phyloP scores from a whole-genome alignment of 2,329 filamentous ascomycete species.

The Monilinia aucupariae region DNA sequence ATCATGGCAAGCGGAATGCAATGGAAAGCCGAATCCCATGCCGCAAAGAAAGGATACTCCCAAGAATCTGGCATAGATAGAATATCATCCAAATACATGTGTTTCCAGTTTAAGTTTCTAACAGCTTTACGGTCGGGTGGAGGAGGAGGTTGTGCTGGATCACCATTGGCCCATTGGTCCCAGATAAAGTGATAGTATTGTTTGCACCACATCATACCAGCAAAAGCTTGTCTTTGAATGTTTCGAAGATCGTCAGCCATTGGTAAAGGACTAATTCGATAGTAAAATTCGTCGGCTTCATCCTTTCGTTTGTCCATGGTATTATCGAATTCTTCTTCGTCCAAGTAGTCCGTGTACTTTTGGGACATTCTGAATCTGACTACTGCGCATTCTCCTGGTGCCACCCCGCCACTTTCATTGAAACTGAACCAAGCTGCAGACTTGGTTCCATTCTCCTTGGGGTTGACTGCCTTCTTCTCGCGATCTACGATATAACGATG shows the following conservation, averaged over 20 bases:
- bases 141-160: constrained; percentile 81
- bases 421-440: constrained; percentile 88
- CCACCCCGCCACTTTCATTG: constrained; percentile 81
- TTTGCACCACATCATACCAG: constrained; percentile 98
- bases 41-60: constrained; percentile 97
- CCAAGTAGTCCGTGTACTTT: constrained; percentile 70
- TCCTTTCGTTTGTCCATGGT: constrained; percentile 77
- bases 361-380: constrained; percentile 85
- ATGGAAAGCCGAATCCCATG: constrained; percentile 96
- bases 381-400: constrained; percentile 87
- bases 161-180: constrained; percentile 96
- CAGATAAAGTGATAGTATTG: constrained; percentile 96
- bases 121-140: constrained; percentile 73
- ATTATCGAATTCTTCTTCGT: constrained; percentile 90
- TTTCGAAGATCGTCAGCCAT: constrained; percentile 92
- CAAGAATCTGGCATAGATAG: constrained; percentile 97
- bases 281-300: constrained; percentile 97
- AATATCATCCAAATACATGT: constrained; percentile 91
- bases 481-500: constrained; percentile 80
- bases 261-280: constrained; percentile 82
- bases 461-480: constrained; percentile 77
- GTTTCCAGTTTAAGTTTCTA: constrained; percentile 86
- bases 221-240: constrained; percentile 89
- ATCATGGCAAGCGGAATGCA: constrained; percentile 96
- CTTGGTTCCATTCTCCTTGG: constrained; percentile 75